Evolutionary conservation across 148 eudicot species (phyloP).

Genomic region (Agrostemma githago): DNA sequence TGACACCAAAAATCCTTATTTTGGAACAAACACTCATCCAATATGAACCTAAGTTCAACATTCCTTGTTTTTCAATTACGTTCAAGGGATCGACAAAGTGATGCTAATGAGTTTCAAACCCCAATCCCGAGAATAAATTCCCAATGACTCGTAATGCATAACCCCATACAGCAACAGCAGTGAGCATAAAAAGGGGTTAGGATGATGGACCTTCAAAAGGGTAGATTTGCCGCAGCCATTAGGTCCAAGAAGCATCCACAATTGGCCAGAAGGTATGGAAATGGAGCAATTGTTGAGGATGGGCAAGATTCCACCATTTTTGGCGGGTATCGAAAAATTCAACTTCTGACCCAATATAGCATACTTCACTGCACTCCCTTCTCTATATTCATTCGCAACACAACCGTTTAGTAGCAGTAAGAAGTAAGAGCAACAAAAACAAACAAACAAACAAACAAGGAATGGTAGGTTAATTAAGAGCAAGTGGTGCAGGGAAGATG

Average conservation of each 20-base stretch:
- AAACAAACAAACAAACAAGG: neutral
- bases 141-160: neutral
- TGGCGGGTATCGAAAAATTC: slow-evolving; percentile 45
- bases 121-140: neutral
- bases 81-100: neutral
- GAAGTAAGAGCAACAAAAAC: neutral
- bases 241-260: slow-evolving; percentile 99
- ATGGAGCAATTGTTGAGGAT: slow-evolving; percentile 77
- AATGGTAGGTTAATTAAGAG: no score
- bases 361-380: slow-evolving; percentile 23
- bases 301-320: slow-evolving; percentile 39
- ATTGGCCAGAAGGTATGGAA: slow-evolving; percentile 71
- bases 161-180: no score
- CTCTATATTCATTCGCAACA: slow-evolving; percentile 12
- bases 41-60: neutral
- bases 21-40: no score
- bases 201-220: slow-evolving; percentile 59
- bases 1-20: no score
- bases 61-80: neutral
- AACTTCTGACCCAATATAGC: slow-evolving; percentile 63
- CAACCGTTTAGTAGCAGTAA: neutral
- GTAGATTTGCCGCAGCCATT: slow-evolving; percentile 95
- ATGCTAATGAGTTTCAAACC: neutral
- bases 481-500: slow-evolving; percentile 10
- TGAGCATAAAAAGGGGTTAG: neutral